phyloP scores from a whole-genome alignment of 2,329 filamentous ascomycete species.

The Fusarium circinatum region DNA sequence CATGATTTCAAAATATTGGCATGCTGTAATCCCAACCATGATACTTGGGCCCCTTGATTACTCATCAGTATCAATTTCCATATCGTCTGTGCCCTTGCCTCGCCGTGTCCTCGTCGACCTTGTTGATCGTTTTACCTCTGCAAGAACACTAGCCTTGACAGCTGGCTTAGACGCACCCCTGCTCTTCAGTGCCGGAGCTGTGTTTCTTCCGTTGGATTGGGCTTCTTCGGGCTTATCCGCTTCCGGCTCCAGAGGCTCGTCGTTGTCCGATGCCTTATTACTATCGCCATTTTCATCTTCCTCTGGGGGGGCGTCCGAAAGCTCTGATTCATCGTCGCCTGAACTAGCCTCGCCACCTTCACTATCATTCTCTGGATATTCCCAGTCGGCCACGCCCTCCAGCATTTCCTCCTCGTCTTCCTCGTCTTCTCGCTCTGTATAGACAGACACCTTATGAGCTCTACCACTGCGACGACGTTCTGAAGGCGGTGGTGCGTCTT shows the following conservation, averaged over 20 bases:
- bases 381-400: constrained; percentile 68
- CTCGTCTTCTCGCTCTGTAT: constrained; percentile 66
- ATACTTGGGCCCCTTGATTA: constrained; percentile 16
- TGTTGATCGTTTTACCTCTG: constrained; percentile 34
- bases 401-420: constrained; percentile 72
- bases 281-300: constrained; percentile 22
- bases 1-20: constrained; percentile 21
- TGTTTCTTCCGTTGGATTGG: constrained; percentile 43
- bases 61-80: constrained; percentile 51
- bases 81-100: constrained; percentile 45
- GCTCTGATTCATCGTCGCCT: constrained; percentile 33
- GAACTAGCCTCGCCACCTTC: constrained; percentile 35
- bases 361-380: constrained; percentile 54
- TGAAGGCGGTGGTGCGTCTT: constrained; percentile 49
- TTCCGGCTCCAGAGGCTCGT: constrained; percentile 26
- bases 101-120: constrained; percentile 44
- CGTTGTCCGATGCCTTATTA: constrained; percentile 22
- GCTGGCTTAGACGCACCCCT: constrained; percentile 38
- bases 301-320: constrained; percentile 37
- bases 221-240: constrained; percentile 34
- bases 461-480: constrained; percentile 69
- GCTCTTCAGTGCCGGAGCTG: constrained; percentile 30
- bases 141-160: constrained; percentile 41
- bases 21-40: constrained; percentile 20
- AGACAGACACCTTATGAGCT: constrained; percentile 57